phyloP scores from a whole-genome alignment of 2,329 filamentous ascomycete genomes.

The Fusarium oligoseptatum region DNA sequence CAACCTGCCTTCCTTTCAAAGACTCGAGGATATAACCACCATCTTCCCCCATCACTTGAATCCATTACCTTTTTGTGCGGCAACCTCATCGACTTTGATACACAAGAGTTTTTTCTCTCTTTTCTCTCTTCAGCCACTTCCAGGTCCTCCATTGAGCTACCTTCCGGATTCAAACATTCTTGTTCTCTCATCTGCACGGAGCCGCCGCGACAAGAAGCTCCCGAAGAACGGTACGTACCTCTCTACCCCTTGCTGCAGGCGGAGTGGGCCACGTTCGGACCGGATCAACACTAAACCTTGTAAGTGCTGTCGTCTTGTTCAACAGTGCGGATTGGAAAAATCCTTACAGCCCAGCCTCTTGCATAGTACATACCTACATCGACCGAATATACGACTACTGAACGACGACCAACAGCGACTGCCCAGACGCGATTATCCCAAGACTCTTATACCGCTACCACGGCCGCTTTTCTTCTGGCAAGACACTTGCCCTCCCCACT shows the following conservation, averaged over 20 bases:
- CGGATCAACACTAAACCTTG: conserved; percentile 58
- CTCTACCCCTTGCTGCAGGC: conserved; percentile 24
- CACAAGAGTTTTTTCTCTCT: neutral
- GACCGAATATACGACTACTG: conserved; percentile 21
- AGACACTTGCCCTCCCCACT: conserved; percentile 41
- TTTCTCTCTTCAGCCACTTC: neutral
- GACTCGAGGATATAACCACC: neutral
- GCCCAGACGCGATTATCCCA: conserved; percentile 36
- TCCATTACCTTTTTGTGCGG: neutral
- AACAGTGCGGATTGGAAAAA: conserved; percentile 61
- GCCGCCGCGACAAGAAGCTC: conserved; percentile 31
- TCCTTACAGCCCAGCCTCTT: conserved; percentile 56
- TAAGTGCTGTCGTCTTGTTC: conserved; percentile 46
- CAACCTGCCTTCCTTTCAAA: conserved; percentile 26
- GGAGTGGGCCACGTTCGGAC: conserved; percentile 44
- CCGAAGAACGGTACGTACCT: conserved; percentile 32
- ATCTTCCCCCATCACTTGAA: neutral
- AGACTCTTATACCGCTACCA: conserved; percentile 19
- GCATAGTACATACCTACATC: conserved; percentile 37
- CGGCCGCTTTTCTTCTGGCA: conserved; percentile 19
- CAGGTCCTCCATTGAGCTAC: neutral
- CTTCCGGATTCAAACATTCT: conserved; percentile 4
- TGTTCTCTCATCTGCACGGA: conserved; percentile 31
- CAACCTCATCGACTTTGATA: neutral
- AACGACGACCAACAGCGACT: conserved; percentile 39